Evolutionary conservation across 208 protist species (phyloP).

Genomic region (Naegleria gruberi): DNA sequence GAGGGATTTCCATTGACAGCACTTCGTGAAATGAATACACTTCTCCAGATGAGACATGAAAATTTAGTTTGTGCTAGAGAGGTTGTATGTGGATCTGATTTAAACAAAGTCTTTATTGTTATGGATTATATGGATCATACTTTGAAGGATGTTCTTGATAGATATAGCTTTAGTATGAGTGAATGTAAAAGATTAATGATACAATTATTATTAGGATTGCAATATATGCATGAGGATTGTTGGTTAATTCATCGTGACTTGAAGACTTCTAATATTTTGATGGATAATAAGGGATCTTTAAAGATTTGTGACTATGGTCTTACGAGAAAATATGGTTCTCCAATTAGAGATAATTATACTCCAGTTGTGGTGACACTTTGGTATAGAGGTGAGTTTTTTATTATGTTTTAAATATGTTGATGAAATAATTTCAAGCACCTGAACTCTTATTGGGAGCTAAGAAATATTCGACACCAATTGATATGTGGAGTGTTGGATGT

Average conservation of each 20-base stretch:
- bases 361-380: constrained; percentile 34
- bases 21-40: constrained; percentile 31
- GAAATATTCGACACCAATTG: constrained; percentile 36
- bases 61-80: constrained; percentile 49
- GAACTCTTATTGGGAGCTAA: constrained; percentile 20
- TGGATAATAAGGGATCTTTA: constrained; percentile 28
- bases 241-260: constrained; percentile 39
- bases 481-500: constrained; percentile 51
- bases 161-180: background rate
- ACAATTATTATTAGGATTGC: constrained; percentile 30
- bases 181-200: constrained; percentile 33
- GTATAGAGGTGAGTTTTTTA: constrained; percentile 15
- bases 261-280: constrained; percentile 36
- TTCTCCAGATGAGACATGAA: constrained; percentile 35
- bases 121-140: constrained; percentile 56
- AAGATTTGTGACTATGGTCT: constrained; percentile 32
- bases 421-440: background rate
- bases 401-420: background rate
- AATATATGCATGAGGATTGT: constrained; percentile 28
- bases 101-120: constrained; percentile 47
- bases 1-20: constrained; percentile 37
- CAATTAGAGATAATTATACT: constrained; percentile 20
- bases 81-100: constrained; percentile 42
- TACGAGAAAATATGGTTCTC: background rate
- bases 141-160: constrained; percentile 34